Percentiles rank a stretch among this genome's conserved stretches.
Evolutionary conservation across 1,139 yeast species (phyloP).

Genomic region (Wickerhamomyces sp.): DNA sequence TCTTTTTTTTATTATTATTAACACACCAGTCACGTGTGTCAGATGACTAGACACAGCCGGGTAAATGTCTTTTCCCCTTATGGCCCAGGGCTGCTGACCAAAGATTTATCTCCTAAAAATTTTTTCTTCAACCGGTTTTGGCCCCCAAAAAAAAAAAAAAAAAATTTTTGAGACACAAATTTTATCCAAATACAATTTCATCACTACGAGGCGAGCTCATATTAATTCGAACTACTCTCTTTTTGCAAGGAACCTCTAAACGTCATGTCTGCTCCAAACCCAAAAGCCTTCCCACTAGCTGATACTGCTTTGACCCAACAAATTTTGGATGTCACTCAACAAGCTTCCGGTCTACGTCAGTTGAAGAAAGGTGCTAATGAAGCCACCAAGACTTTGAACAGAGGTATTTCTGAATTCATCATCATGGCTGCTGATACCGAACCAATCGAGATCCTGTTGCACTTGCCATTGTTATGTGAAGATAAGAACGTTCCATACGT

Average conservation of each 20-base stretch:
- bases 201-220: slow-evolving; percentile 24
- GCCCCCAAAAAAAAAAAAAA: no score
- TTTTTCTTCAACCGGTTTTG: no score
- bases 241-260: slow-evolving; percentile 61
- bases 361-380: slow-evolving; percentile 99
- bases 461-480: slow-evolving; percentile 95
- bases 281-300: slow-evolving; percentile 98
- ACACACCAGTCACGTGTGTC: no score
- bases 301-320: slow-evolving; percentile 94
- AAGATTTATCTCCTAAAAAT: no score
- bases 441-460: slow-evolving; percentile 97
- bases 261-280: slow-evolving; percentile 73
- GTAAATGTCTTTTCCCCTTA: no score
- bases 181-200: neutral
- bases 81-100: no score
- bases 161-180: no score
- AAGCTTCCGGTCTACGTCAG: slow-evolving; percentile 96
- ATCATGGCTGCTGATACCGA: slow-evolving; percentile 99
- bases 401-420: slow-evolving; percentile 99
- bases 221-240: neutral
- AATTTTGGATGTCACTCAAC: slow-evolving; percentile 96
- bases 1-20: no score
- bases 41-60: no score
- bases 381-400: slow-evolving; percentile 98
- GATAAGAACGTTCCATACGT: slow-evolving; percentile 99